Evolutionary conservation across 208 protist species (phyloP).

Genomic region (Crithidia brevicula): DNA sequence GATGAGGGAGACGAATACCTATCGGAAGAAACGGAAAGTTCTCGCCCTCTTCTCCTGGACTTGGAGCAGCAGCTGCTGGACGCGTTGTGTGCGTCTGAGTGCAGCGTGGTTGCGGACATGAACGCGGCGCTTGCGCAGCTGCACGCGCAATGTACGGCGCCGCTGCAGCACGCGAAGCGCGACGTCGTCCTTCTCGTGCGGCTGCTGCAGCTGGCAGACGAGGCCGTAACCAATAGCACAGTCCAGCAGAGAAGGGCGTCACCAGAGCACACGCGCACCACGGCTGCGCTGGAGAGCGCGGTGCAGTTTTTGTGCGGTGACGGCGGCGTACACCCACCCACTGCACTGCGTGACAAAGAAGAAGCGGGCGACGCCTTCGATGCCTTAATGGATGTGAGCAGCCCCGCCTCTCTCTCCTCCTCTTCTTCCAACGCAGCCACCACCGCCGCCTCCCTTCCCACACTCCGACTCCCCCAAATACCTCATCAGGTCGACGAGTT

Average conservation of each 20-base stretch:
- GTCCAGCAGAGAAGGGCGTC: not conserved
- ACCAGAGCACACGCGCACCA: constrained; percentile 8
- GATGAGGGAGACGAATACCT: too few relatives aligned
- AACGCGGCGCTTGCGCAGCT: constrained; percentile 22
- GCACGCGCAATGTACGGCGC: not conserved
- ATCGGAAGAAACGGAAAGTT: not conserved
- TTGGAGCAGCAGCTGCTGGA: constrained; percentile 32
- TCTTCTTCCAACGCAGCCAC: not conserved
- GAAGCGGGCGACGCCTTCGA: not conserved
- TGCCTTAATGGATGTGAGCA: not conserved
- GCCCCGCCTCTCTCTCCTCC: not conserved
- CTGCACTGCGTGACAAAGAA: not conserved
- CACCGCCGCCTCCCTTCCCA: not conserved
- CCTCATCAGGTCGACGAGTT: constrained; percentile 4
- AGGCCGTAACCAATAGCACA: not conserved
- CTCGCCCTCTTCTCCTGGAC: constrained; percentile 12
- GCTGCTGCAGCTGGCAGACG: constrained; percentile 34
- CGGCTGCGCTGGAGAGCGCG: constrained; percentile 15
- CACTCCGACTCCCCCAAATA: constrained; percentile 11
- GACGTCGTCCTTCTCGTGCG: constrained; percentile 33
- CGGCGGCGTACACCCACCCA: not conserved
- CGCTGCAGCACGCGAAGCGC: constrained; percentile 3
- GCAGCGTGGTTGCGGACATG: not conserved
- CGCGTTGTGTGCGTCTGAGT: constrained; percentile 9
- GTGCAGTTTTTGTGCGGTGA: constrained; percentile 5